These are phyloP conservation scores for Cladosporium sp. DNA, from an alignment of 2,329 filamentous ascomycete species.

Conservation along the genomic window DNA sequence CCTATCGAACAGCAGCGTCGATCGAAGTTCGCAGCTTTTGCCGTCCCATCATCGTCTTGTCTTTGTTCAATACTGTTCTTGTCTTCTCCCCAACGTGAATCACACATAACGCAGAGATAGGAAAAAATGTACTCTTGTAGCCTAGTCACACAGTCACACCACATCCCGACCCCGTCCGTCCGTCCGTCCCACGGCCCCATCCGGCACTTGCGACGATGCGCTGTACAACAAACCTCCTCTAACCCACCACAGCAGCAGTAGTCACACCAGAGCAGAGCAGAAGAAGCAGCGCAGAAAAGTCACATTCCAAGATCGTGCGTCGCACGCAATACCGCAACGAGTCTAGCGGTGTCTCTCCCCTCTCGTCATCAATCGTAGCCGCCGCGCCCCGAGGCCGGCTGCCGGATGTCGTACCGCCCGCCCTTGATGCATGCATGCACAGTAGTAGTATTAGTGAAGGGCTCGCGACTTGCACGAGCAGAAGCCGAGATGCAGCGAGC, in stretches of 20 bases:
- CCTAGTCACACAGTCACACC: background rate
- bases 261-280: background rate
- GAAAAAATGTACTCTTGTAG: background rate
- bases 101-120: background rate
- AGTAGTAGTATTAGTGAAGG: too few relatives aligned
- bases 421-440: background rate
- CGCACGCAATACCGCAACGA: background rate
- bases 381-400: background rate
- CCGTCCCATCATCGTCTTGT: background rate
- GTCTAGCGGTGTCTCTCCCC: background rate
- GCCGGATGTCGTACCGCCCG: background rate
- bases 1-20: background rate
- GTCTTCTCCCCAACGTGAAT: background rate
- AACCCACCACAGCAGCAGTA: background rate
- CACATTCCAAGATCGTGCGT: background rate
- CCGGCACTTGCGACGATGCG: slow-evolving; percentile 2
- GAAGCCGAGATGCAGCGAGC: background rate
- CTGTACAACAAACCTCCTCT: background rate
- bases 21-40: background rate
- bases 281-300: background rate
- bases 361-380: background rate
- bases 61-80: background rate
- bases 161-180: background rate
- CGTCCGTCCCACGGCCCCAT: slow-evolving; percentile 1
- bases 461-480: background rate